Conservation (phyloP, 768 basidiomycete species). For the Leccinum longicurvipes region DNA sequence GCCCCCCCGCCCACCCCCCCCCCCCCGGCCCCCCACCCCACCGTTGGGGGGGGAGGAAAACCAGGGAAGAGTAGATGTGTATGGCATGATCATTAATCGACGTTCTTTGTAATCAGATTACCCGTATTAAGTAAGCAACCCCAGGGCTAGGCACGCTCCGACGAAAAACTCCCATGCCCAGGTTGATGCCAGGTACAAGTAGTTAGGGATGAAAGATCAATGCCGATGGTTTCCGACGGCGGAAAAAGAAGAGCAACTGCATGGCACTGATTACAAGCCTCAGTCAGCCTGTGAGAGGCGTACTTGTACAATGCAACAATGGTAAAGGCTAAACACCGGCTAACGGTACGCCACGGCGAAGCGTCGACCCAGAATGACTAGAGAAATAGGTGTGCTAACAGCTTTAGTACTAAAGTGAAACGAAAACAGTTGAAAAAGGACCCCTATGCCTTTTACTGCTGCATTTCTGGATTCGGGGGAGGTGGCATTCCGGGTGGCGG, state of each 20-base stretch:
- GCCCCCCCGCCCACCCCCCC: too few species aligned
- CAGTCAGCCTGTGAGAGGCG: neutral
- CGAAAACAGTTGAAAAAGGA: neutral
- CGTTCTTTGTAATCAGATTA: constrained; percentile 20
- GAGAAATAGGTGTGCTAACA: constrained; percentile 1
- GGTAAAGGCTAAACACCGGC: neutral
- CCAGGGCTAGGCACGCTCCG: too few species aligned
- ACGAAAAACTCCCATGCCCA: neutral
- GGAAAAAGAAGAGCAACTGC: neutral
- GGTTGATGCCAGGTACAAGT: neutral
- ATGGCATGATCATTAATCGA: neutral
- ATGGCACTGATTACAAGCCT: too few species aligned
- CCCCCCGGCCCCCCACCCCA: too few species aligned
- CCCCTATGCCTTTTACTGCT: constrained; percentile 14
- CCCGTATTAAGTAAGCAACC: constrained; percentile 21
- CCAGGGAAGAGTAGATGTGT: too few species aligned
- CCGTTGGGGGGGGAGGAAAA: neutral
- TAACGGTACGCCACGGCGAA: too few species aligned
- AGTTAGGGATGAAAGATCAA: too few species aligned
- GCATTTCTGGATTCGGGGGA: constrained; percentile 34
- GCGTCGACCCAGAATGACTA: neutral
- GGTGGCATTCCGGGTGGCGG: constrained; percentile 37
- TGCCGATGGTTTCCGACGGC: neutral
- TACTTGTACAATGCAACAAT: neutral
- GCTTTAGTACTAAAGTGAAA: constrained; percentile 2